Percentiles rank a stretch among this genome's conserved stretches.
Evolutionary conservation across 108 stramenopile species (phyloP).

Genomic region (Fragilariopsis cylindrus): DNA sequence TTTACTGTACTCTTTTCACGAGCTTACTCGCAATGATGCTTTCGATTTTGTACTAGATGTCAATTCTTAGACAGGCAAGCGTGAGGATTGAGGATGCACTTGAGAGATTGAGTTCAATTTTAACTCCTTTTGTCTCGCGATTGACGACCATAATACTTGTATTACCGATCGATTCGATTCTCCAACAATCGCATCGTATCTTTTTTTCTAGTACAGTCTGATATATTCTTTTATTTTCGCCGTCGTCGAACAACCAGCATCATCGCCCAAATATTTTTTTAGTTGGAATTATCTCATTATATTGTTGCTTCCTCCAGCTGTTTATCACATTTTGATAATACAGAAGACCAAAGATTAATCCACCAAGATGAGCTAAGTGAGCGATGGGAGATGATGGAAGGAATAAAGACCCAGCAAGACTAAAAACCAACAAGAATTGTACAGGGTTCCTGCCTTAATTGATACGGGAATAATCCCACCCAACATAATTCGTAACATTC

Average conservation of each 20-base stretch:
- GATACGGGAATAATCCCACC: slow-evolving; percentile 58
- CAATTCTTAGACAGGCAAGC: too few relatives aligned
- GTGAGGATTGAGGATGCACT: too few relatives aligned
- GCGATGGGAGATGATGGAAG: slow-evolving; percentile 25
- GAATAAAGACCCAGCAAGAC: slow-evolving; percentile 50
- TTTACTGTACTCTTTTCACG: too few relatives aligned
- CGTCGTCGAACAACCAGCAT: neutral
- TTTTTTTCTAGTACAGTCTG: too few relatives aligned
- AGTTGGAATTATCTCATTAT: neutral
- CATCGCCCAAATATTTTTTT: slow-evolving; percentile 3
- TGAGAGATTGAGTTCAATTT: too few relatives aligned
- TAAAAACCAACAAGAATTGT: slow-evolving; percentile 39
- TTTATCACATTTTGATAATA: slow-evolving; percentile 39
- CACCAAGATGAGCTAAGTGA: slow-evolving; percentile 77
- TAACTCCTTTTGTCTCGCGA: too few relatives aligned
- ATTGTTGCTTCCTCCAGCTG: neutral
- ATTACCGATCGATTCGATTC: too few relatives aligned
- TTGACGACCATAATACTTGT: too few relatives aligned
- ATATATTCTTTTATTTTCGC: neutral
- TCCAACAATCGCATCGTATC: too few relatives aligned
- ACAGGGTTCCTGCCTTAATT: slow-evolving; percentile 51
- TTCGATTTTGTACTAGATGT: too few relatives aligned
- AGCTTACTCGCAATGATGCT: too few relatives aligned
- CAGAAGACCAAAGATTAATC: slow-evolving; percentile 64
- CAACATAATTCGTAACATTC: slow-evolving; percentile 37